These are phyloP conservation scores for Chimonanthus praecox DNA, from an alignment of 164 flowering plant genomes.

Conservation along the genomic window DNA sequence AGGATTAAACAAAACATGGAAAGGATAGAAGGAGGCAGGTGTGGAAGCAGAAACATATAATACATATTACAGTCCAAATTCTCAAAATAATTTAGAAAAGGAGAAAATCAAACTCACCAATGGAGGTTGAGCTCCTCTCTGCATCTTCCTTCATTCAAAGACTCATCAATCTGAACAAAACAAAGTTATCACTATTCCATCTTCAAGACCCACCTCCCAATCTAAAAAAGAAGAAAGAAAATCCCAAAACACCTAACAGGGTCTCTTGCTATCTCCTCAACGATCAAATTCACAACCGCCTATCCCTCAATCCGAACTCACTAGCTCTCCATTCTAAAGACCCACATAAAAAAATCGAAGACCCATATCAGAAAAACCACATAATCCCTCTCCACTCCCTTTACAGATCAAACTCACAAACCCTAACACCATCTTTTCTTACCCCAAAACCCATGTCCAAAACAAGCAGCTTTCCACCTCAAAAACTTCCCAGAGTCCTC, in stretches of 20 bases:
- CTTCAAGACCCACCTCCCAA: constrained; percentile 5
- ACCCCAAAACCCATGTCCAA: background rate
- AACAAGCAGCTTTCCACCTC: background rate
- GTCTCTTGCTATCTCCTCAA: background rate
- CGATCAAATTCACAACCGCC: constrained; percentile 2
- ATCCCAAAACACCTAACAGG: background rate
- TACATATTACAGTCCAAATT: background rate
- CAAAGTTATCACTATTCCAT: constrained; percentile 5
- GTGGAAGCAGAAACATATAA: no score
- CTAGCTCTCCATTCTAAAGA: background rate
- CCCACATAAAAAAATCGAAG: constrained; percentile 18
- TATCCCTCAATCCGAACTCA: background rate
- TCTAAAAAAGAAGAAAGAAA: background rate
- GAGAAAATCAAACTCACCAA: constrained; percentile 34
- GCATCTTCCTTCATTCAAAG: constrained; percentile 35
- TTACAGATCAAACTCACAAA: background rate
- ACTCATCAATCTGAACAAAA: constrained; percentile 12
- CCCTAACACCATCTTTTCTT: background rate
- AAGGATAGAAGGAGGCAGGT: background rate
- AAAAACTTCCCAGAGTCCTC: background rate
- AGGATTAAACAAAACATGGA: background rate
- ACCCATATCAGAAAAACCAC: constrained; percentile 14
- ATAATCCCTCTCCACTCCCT: background rate
- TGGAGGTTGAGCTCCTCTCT: constrained; percentile 66
- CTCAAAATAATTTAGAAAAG: background rate